phyloP scores from a whole-genome alignment of 1,284 basidiomycete genomes.

The Microbotryum intermedium region DNA sequence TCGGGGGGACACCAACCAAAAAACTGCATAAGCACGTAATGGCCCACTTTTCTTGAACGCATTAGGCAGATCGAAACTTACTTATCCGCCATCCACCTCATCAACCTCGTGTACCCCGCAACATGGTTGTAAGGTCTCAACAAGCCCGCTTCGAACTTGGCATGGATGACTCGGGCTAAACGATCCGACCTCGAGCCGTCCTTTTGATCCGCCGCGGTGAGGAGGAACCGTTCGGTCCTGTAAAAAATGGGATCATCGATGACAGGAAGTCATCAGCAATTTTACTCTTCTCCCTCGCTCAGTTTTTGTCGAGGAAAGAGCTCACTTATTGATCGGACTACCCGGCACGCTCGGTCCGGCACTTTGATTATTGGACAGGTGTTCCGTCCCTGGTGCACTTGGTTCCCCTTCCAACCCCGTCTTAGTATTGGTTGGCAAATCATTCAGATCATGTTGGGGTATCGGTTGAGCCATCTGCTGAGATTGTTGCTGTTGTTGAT shows the following conservation, averaged over 20 bases:
- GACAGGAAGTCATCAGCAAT: not conserved
- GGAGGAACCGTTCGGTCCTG: constrained; percentile 65
- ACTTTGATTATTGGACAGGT: not conserved
- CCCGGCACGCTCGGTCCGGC: constrained; percentile 20
- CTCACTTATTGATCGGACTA: constrained; percentile 29
- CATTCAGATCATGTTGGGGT: too few species aligned
- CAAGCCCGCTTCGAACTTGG: constrained; percentile 92
- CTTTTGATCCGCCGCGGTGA: constrained; percentile 92
- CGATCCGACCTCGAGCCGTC: constrained; percentile 83
- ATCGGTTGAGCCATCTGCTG: too few species aligned
- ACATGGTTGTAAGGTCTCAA: constrained; percentile 95
- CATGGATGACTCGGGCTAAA: constrained; percentile 82
- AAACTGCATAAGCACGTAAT: not conserved
- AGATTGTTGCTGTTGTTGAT: too few species aligned
- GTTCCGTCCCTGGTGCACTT: not conserved
- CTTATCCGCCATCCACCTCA: constrained; percentile 92
- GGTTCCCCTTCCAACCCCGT: not conserved
- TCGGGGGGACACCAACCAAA: constrained; percentile 1
- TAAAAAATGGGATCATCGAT: constrained; percentile 22
- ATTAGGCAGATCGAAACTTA: constrained; percentile 38
- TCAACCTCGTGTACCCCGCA: constrained; percentile 79
- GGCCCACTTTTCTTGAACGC: not conserved
- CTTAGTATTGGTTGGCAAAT: too few species aligned
- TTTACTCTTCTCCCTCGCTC: not conserved
- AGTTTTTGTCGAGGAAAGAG: not conserved